Evolutionary conservation across 2,329 filamentous ascomycete genomes (phyloP).

Genomic region (Talaromyces rugulosus): DNA sequence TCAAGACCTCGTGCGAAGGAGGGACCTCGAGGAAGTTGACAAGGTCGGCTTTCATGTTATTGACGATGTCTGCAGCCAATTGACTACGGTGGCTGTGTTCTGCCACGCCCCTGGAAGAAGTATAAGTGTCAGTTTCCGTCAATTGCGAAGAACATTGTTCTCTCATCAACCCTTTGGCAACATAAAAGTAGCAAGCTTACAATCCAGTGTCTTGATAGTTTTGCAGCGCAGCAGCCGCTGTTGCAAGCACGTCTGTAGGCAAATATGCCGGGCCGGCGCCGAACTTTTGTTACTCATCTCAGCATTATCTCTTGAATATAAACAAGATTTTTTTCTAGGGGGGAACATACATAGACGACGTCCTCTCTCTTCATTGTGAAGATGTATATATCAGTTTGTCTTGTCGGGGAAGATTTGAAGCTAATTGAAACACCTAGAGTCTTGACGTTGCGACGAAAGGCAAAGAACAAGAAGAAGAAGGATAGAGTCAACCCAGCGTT

Average conservation of each 20-base stretch:
- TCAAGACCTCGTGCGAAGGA: constrained; percentile 79
- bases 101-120: constrained; percentile 57
- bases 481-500: not conserved
- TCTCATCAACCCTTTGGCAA: not conserved
- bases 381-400: not conserved
- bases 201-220: constrained; percentile 79
- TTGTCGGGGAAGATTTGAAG: not conserved
- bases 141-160: not conserved
- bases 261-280: constrained; percentile 86
- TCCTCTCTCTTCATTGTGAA: constrained; percentile 52
- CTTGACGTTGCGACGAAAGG: not conserved
- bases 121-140: not conserved
- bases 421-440: not conserved
- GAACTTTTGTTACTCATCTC: constrained; percentile 43
- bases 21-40: constrained; percentile 74
- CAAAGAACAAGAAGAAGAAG: not conserved
- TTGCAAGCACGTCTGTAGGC: constrained; percentile 74
- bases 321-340: too few relatives aligned
- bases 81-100: constrained; percentile 87
- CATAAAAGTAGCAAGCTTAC: not conserved
- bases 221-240: constrained; percentile 70
- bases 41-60: constrained; percentile 71
- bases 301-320: too few relatives aligned
- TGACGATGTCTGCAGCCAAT: constrained; percentile 73
- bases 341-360: constrained; percentile 56